These are phyloP conservation scores for Batkoa obscura DNA, from an alignment of 371 early-diverging fungal species.

Conservation along the genomic window DNA sequence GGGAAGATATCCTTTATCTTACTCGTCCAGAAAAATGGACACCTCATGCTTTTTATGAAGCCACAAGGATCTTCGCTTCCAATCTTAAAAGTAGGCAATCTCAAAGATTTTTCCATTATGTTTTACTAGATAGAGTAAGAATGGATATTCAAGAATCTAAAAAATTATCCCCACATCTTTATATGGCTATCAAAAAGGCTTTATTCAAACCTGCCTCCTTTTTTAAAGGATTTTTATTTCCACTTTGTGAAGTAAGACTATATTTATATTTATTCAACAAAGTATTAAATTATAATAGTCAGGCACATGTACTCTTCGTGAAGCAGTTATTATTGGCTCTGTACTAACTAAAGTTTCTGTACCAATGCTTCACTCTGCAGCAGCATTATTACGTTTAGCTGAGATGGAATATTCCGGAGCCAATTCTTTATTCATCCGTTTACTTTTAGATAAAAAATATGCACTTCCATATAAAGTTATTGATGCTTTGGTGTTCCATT, in stretches of 20 bases:
- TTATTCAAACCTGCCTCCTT: constrained; percentile 93
- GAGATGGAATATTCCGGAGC: constrained; percentile 94
- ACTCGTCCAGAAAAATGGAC: constrained; percentile 90
- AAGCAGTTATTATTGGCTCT: constrained; percentile 88
- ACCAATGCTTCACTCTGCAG: constrained; percentile 88
- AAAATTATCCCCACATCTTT: constrained; percentile 89
- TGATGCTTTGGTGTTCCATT: constrained; percentile 87
- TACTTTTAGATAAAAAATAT: constrained; percentile 94
- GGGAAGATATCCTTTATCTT: constrained; percentile 87
- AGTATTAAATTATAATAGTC: constrained; percentile 12
- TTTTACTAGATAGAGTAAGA: constrained; percentile 78
- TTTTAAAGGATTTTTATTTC: constrained; percentile 93
- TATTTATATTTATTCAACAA: constrained; percentile 1
- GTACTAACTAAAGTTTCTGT: constrained; percentile 82
- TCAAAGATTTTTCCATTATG: constrained; percentile 68
- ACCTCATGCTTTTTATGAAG: constrained; percentile 87
- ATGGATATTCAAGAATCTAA: constrained; percentile 87
- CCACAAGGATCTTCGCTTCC: constrained; percentile 88
- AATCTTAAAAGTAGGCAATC: constrained; percentile 81
- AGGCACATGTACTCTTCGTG: constrained; percentile 91
- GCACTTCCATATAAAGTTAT: constrained; percentile 93
- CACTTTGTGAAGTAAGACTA: constrained; percentile 59
- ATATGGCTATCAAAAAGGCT: constrained; percentile 88
- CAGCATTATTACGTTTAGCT: constrained; percentile 80
- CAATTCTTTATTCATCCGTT: constrained; percentile 80